Evolutionary conservation across 768 basidiomycete species (phyloP).

Genomic region (Strobilomyces dryophilus): DNA sequence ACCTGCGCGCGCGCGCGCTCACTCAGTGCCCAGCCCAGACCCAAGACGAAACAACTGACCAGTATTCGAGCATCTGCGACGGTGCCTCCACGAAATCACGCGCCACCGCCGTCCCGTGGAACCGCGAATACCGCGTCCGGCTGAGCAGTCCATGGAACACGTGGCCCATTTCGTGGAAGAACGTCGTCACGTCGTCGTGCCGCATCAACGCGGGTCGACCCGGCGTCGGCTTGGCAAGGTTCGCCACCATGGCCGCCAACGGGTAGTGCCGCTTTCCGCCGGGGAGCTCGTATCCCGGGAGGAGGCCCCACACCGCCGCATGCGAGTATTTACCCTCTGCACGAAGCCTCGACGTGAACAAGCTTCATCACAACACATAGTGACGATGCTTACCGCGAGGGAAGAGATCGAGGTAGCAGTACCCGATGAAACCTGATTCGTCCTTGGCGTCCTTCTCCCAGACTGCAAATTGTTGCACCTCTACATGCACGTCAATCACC

Average conservation of each 20-base stretch:
- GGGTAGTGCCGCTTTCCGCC: constrained; percentile 68
- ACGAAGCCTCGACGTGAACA: not conserved
- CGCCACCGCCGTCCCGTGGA: constrained; percentile 81
- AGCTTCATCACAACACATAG: not conserved
- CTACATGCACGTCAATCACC: constrained; percentile 30
- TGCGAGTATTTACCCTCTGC: constrained; percentile 78
- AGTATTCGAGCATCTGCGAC: constrained; percentile 90
- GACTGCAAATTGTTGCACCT: constrained; percentile 80
- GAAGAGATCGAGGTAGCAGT: constrained; percentile 86
- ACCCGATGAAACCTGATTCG: constrained; percentile 71
- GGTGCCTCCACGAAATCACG: constrained; percentile 88
- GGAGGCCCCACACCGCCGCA: constrained; percentile 79
- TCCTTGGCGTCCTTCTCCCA: constrained; percentile 79
- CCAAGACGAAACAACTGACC: constrained; percentile 38
- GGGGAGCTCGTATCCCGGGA: constrained; percentile 57
- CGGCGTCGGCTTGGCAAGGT: constrained; percentile 80
- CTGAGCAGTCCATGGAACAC: constrained; percentile 69
- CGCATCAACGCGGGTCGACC: constrained; percentile 80
- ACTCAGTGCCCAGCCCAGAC: not conserved
- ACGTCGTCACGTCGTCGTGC: constrained; percentile 86
- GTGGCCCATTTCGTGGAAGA: constrained; percentile 90
- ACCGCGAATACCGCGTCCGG: constrained; percentile 64
- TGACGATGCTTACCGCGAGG: constrained; percentile 53
- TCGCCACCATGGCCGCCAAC: constrained; percentile 83
- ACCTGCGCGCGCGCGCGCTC: constrained; percentile 36